Percentiles rank a stretch among this genome's conserved stretches.
Conservation (phyloP, 2,329 filamentous ascomycete species). For the Phialocephala subalpina region DNA sequence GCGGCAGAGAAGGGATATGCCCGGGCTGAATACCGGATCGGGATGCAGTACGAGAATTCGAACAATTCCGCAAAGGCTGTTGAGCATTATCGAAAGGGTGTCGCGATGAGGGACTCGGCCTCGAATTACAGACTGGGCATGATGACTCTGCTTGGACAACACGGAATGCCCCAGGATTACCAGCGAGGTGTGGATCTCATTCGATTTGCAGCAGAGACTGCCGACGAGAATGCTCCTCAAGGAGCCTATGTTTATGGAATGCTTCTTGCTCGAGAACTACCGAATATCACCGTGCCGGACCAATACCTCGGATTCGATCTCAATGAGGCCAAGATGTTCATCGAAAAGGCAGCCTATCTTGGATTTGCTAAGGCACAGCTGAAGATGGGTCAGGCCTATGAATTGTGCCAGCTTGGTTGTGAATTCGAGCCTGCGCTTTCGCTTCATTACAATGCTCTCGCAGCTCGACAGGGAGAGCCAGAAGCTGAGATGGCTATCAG, state of each 20-base stretch:
- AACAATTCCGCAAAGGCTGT: slow-evolving; percentile 93
- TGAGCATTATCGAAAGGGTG: slow-evolving; percentile 86
- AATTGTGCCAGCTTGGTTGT: slow-evolving; percentile 91
- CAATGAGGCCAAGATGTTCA: slow-evolving; percentile 80
- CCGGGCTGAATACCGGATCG: slow-evolving; percentile 93
- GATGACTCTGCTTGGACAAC: slow-evolving; percentile 96
- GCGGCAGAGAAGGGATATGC: slow-evolving; percentile 88
- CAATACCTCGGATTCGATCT: slow-evolving; percentile 75
- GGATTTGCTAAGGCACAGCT: slow-evolving; percentile 96
- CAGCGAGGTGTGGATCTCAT: slow-evolving; percentile 82
- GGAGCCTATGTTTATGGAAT: slow-evolving; percentile 96
- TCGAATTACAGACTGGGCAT: slow-evolving; percentile 89
- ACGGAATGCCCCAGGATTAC: slow-evolving; percentile 87
- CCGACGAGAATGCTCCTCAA: slow-evolving; percentile 96
- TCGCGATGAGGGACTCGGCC: slow-evolving; percentile 84
- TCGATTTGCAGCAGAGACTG: slow-evolving; percentile 80
- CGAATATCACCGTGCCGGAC: slow-evolving; percentile 86
- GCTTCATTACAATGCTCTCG: slow-evolving; percentile 93
- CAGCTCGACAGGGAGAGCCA: slow-evolving; percentile 88
- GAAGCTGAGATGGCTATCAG: slow-evolving; percentile 97
- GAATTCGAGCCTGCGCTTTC: slow-evolving; percentile 94
- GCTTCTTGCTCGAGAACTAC: slow-evolving; percentile 88
- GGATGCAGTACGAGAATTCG: slow-evolving; percentile 96
- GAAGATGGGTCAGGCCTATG: slow-evolving; percentile 96
- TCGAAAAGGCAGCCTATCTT: slow-evolving; percentile 95